Conservation (phyloP, 768 basidiomycete species). For the Tylopilus sp. region DNA sequence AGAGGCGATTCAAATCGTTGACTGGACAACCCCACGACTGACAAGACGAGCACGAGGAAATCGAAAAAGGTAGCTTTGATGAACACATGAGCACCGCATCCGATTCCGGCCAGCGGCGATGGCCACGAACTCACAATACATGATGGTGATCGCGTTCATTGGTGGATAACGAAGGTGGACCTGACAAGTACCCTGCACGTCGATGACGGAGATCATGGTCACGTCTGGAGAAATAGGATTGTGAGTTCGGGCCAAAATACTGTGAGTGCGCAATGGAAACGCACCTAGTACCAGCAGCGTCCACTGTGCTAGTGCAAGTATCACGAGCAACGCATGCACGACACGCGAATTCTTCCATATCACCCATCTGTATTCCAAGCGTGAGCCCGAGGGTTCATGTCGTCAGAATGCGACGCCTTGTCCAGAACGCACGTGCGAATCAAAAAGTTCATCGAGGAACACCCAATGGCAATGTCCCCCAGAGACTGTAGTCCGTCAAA, state of each 20-base stretch:
- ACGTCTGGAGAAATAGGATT: conserved; percentile 1
- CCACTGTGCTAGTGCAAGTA: conserved; percentile 22
- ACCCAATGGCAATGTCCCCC: conserved; percentile 8
- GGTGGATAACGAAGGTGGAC: background rate
- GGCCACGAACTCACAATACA: conserved; percentile 24
- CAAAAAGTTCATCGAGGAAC: conserved; percentile 21
- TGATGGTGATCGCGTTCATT: background rate
- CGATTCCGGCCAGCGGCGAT: too few species aligned
- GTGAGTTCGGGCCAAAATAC: background rate
- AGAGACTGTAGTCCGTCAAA: conserved; percentile 3
- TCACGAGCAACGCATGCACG: conserved; percentile 8
- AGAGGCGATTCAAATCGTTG: conserved; percentile 11
- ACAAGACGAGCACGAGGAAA: conserved; percentile 17
- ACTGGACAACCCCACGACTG: conserved; percentile 12
- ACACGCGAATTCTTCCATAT: conserved; percentile 19
- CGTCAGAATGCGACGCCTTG: too few species aligned
- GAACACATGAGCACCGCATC: background rate
- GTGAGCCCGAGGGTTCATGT: background rate
- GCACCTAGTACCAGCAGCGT: conserved; percentile 7
- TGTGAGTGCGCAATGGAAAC: background rate
- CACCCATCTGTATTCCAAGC: conserved; percentile 16
- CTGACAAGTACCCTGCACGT: background rate
- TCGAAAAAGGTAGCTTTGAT: conserved; percentile 15
- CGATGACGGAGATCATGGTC: background rate
- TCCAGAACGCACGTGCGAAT: conserved; percentile 22